These are phyloP conservation scores for Colletotrichum sp. DNA, from an alignment of 2,329 filamentous ascomycete species.

Conservation along the genomic window DNA sequence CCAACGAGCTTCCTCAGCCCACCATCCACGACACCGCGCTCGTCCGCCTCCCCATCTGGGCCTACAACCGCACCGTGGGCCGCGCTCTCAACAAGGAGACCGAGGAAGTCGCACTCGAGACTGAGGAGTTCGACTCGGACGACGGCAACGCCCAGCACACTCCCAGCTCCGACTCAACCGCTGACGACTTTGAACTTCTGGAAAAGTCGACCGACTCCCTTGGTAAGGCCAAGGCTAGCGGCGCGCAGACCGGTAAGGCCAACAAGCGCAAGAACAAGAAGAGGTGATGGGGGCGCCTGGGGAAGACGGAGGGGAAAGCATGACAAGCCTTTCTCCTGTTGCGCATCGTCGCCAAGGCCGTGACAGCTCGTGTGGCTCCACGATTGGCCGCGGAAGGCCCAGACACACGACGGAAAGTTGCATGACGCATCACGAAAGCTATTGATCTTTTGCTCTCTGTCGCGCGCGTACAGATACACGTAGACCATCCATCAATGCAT, in stretches of 20 bases:
- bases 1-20: slow-evolving; percentile 79
- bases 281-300: slow-evolving; percentile 41
- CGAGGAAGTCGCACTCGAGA: slow-evolving; percentile 39
- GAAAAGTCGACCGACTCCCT: slow-evolving; percentile 66
- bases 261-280: slow-evolving; percentile 62
- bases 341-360: not conserved
- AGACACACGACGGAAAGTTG: not conserved
- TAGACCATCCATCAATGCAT: slow-evolving; percentile 16
- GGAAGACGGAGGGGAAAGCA: not conserved
- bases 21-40: slow-evolving; percentile 84
- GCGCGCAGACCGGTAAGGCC: slow-evolving; percentile 50
- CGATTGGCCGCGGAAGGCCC: not conserved
- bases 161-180: slow-evolving; percentile 61
- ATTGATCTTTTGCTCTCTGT: not conserved
- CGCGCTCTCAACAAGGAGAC: slow-evolving; percentile 48
- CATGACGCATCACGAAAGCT: not conserved
- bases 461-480: not conserved
- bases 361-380: not conserved
- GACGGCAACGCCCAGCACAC: slow-evolving; percentile 58
- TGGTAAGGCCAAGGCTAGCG: slow-evolving; percentile 54
- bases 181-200: slow-evolving; percentile 67
- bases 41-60: slow-evolving; percentile 77
- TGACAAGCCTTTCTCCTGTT: not conserved
- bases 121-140: slow-evolving; percentile 43
- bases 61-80: slow-evolving; percentile 64